phyloP scores from a whole-genome alignment of 176 grass and related monocot genomes.

The Ensete glaucum region DNA sequence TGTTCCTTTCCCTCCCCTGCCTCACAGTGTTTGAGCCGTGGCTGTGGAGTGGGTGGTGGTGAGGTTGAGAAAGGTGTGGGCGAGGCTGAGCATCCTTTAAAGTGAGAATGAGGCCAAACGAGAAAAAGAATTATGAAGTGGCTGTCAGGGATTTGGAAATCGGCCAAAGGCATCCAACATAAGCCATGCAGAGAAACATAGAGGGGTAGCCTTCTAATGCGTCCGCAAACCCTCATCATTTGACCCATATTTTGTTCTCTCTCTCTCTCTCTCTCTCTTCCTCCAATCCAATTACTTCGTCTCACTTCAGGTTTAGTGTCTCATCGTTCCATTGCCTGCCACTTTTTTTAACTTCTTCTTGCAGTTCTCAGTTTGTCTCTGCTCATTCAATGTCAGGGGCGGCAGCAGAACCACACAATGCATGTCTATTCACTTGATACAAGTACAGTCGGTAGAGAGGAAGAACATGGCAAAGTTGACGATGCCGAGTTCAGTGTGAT shows the following conservation, averaged over 20 bases:
- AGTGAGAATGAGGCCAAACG: slow-evolving; percentile 3
- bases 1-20: neutral
- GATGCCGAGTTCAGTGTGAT: too few relatives aligned
- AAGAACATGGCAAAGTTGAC: too few relatives aligned
- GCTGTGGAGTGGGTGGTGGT: neutral
- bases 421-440: too few relatives aligned
- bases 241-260: slow-evolving; percentile 13
- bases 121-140: neutral
- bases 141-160: neutral
- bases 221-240: neutral
- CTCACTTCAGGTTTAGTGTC: neutral
- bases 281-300: neutral
- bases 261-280: too few relatives aligned
- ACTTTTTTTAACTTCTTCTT: neutral
- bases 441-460: too few relatives aligned
- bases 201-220: neutral
- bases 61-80: neutral
- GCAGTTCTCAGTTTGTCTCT: neutral
- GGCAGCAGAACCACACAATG: neutral
- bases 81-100: neutral
- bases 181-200: neutral
- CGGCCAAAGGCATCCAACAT: neutral
- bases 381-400: neutral
- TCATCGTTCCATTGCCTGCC: neutral
- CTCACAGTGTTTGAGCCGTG: neutral